Evolutionary conservation across 371 early-diverging fungal genomes (phyloP), one percentile per base, ranked within the genome.

Genomic region (Lichtheimia corymbifera): DNA sequence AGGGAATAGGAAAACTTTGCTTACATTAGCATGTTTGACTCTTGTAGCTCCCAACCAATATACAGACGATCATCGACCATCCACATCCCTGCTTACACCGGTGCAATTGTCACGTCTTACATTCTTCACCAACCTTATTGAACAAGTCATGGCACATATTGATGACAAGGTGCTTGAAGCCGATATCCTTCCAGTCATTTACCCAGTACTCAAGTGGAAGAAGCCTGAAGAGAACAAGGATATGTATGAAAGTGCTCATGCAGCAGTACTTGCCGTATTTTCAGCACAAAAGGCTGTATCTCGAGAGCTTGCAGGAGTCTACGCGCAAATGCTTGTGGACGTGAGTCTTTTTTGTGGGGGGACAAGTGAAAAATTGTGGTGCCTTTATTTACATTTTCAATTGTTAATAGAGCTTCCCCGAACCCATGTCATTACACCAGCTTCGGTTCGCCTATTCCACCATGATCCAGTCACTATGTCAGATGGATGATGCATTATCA

Each of bases 181-280:
- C 5, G 63, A 74, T 59, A 69, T 86, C 12, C 58, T 86, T 18
- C 83, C 86, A 20, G 71, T 79, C 13, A 80, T 84, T n/a, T 86
- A 86, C 35, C 84, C 84, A 6, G 66, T 83, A 28, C 62, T 86
- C 9, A 77, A 76, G 52, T 78, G 79, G 77, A 78, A 72, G 40
- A 64, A 64, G 52, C 71, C 75, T 25, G 35, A 35, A 35, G 71
- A 73, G 20, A 77, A 83, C 54, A 67, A 76, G 15, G 77, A 82
- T 12, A 47, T 86, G 7, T 88, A 85, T 45, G 88, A 88, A 66
- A 86, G 87, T 25, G 82, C 82, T 0, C 87, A 88, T 62, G 79
- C 86, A 3, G 82, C 79, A 9, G 68, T 83, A 0, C 76, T 88
- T 45, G 65, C 76, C 24, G 74, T 86, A 1, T 86, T 86, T 53